Evolutionary conservation across 805 yeast species (phyloP).

Genomic region (Metschnikowia sp.): DNA sequence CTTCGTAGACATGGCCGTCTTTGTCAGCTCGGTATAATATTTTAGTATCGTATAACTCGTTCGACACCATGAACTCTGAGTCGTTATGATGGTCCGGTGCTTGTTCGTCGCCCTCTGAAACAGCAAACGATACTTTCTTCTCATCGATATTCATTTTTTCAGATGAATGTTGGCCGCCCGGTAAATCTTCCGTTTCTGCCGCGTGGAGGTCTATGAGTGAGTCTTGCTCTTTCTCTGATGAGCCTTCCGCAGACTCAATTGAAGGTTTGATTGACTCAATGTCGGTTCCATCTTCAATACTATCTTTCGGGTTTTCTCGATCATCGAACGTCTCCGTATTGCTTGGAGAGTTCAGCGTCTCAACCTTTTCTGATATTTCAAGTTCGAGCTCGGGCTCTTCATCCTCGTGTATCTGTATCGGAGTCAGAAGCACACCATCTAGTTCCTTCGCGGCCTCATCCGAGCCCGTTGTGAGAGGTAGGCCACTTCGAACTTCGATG

Average conservation of each 20-base stretch:
- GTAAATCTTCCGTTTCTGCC: too few species aligned
- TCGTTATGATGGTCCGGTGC: not conserved
- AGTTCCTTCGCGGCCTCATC: not conserved
- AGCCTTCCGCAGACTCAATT: too few species aligned
- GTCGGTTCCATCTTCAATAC: not conserved
- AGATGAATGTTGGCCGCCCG: too few species aligned
- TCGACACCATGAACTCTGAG: not conserved
- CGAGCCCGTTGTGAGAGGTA: not conserved
- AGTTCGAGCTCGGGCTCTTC: not conserved
- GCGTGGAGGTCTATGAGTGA: too few species aligned
- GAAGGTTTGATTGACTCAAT: too few species aligned
- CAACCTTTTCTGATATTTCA: too few species aligned
- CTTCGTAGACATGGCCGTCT: constrained; percentile 45
- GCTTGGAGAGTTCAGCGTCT: too few species aligned
- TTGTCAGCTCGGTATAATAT: constrained; percentile 8
- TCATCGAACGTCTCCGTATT: not conserved
- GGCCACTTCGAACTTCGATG: not conserved
- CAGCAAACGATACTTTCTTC: not conserved
- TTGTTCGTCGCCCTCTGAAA: not conserved
- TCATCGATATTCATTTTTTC: too few species aligned
- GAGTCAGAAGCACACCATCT: too few species aligned
- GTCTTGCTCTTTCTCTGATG: too few species aligned
- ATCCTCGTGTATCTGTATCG: not conserved
- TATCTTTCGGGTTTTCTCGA: not conserved
- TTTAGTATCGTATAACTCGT: not conserved